A percentile compares a stretch with the other conserved stretches of the same genome.
These are phyloP conservation scores for Biscutella laevigata DNA, from an alignment of 441 rosid genomes.

Conservation along the genomic window DNA sequence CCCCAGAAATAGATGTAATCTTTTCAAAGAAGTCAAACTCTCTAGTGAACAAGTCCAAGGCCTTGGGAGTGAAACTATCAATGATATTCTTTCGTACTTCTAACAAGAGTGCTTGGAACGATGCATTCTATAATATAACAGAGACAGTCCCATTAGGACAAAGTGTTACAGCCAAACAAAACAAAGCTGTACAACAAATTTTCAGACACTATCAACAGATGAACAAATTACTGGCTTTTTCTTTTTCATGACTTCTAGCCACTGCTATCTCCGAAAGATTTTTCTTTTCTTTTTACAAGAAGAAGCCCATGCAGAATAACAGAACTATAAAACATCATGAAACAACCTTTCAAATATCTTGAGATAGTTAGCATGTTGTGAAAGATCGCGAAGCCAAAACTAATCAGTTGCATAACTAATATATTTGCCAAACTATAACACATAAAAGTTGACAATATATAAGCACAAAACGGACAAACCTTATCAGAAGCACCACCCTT, in stretches of 20 bases:
- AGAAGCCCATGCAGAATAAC: background rate
- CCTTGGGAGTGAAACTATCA: constrained; percentile 63
- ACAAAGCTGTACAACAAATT: background rate
- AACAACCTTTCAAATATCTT: too few relatives aligned
- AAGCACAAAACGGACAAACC: constrained; percentile 32
- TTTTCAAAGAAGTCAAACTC: constrained; percentile 85
- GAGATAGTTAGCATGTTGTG: too few relatives aligned
- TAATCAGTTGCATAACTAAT: too few relatives aligned
- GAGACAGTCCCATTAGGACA: constrained; percentile 1
- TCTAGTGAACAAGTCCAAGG: constrained; percentile 59
- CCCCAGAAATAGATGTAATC: constrained; percentile 81
- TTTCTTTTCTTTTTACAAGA: too few relatives aligned
- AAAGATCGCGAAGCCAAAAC: too few relatives aligned
- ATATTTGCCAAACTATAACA: too few relatives aligned
- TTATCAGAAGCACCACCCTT: constrained; percentile 44
- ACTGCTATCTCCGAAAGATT: background rate
- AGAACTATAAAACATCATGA: too few relatives aligned
- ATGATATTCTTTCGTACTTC: constrained; percentile 62
- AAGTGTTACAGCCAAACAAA: background rate
- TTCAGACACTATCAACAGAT: background rate
- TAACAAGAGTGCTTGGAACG: constrained; percentile 58
- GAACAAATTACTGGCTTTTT: background rate
- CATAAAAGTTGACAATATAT: background rate
- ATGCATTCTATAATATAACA: constrained; percentile 41
- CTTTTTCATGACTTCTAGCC: background rate